Base-by-base conservation (phyloP, 768 basidiomycete species). In the Daedalea quercina region DNA sequence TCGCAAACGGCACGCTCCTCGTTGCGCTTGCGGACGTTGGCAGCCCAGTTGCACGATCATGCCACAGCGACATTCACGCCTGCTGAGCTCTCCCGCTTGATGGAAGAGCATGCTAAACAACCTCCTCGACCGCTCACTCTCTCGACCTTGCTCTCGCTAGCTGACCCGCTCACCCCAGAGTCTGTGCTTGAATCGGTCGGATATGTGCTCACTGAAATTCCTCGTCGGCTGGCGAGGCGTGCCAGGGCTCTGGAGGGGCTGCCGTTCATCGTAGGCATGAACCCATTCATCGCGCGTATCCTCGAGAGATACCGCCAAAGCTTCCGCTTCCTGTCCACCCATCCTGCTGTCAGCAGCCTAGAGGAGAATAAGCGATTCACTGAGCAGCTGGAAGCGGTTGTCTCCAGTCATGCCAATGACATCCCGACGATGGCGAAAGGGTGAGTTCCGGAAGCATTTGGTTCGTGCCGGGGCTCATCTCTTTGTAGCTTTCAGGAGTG, bases 351-450 rank as follows among this genome's bases (percentile, higher is more conserved):
- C 50, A 78, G 70, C 26, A 84, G 76, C 19, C 71, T 90, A 23
- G 76, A 81, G 50, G 84, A 90, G 55, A 94, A 94, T 57, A 73
- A 73, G 3, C 65, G 67, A 15, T 92, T 94, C 59, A 79, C 84
- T 0, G 74, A 78, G 47, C 75, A 81, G 55, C 73, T 94, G n/a
- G 79, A 81, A 41, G 73, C 76, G 33, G 69, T 94, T 19, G 90
- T 94, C 3, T 79, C 80, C 54, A 75, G 77, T 50, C 92, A 94
- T 64, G 78, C 86, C 1, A 86, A 94, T 67, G 93, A 94, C 65
- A 90, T 94, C 47, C 91, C 91, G 1, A 87, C 85, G 13, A 80
- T 94, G 79, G 91, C 92, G 2, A 92, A 91, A 70, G 92, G 92
- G 90, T 85, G 57, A 47, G 57, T 65, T 13, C n/a, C 44, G 25